Percentiles rank a stretch among this genome's conserved stretches.
Evolutionary conservation across 805 yeast species (phyloP).

Genomic region (Wickerhamomyces pijperi): DNA sequence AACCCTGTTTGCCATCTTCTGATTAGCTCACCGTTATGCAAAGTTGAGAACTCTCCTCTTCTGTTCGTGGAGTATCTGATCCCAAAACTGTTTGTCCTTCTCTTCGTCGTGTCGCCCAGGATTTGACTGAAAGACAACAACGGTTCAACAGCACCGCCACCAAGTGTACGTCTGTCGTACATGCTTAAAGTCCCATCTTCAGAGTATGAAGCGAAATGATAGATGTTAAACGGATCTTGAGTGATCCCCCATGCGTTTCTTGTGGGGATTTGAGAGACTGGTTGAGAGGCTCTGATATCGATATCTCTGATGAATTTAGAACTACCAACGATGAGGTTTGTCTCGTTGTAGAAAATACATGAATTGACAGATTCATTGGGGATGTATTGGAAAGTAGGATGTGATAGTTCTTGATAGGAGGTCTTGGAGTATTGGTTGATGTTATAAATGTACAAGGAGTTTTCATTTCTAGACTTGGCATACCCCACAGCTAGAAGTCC

Average conservation of each 20-base stretch:
- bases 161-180: slow-evolving; percentile 66
- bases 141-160: slow-evolving; percentile 37
- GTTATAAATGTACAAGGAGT: slow-evolving; percentile 74
- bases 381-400: slow-evolving; percentile 46
- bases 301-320: slow-evolving; percentile 69
- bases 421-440: slow-evolving; percentile 43
- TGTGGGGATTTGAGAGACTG: slow-evolving; percentile 66
- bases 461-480: slow-evolving; percentile 51
- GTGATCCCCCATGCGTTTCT: slow-evolving; percentile 58
- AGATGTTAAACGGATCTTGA: slow-evolving; percentile 56
- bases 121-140: slow-evolving; percentile 49
- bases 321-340: slow-evolving; percentile 59
- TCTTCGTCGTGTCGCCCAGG: slow-evolving; percentile 42
- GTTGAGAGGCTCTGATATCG: slow-evolving; percentile 56
- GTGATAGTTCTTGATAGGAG: slow-evolving; percentile 37
- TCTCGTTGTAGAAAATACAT: slow-evolving; percentile 52
- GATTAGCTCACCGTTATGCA: slow-evolving; percentile 67
- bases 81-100: slow-evolving; percentile 52
- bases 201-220: slow-evolving; percentile 61
- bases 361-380: slow-evolving; percentile 70
- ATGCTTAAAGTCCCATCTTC: slow-evolving; percentile 80
- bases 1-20: slow-evolving; percentile 73
- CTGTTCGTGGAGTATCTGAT: slow-evolving; percentile 57
- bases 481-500: slow-evolving; percentile 68
- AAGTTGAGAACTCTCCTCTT: slow-evolving; percentile 64